Percentiles rank a stretch among this genome's conserved stretches.
These are phyloP conservation scores for Breviolum minutum DNA, from an alignment of 73 alveolate species.

Conservation along the genomic window DNA sequence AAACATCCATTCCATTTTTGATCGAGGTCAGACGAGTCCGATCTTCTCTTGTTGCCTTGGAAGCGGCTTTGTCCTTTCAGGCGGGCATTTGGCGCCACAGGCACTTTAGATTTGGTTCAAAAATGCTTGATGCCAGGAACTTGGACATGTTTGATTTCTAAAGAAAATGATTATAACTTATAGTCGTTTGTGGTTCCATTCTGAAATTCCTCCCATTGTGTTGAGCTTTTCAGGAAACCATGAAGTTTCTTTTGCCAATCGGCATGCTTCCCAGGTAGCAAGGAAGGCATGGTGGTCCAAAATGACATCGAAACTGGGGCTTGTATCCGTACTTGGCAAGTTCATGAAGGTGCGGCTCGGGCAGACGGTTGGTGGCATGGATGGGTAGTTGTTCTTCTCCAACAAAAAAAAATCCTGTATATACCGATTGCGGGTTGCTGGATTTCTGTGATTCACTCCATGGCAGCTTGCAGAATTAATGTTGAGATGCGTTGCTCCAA, in stretches of 20 bases:
- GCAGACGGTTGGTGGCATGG: not conserved
- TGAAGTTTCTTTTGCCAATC: not conserved
- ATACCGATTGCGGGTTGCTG: no score
- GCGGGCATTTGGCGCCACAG: not conserved
- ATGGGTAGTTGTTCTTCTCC: not conserved
- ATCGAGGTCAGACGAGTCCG: slow-evolving; percentile 54
- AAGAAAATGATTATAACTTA: no score
- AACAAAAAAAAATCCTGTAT: not conserved
- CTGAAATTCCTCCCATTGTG: no score
- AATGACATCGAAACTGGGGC: slow-evolving; percentile 72
- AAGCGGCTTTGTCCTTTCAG: slow-evolving; percentile 17
- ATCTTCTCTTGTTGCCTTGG: slow-evolving; percentile 74
- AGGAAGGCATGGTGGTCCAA: slow-evolving; percentile 65
- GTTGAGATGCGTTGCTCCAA: no score
- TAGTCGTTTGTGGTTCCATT: no score
- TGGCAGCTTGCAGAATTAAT: not conserved
- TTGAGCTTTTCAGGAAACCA: not conserved
- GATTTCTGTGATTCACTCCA: no score
- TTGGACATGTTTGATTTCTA: not conserved
- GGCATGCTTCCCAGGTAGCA: not conserved
- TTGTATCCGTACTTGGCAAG: slow-evolving; percentile 51
- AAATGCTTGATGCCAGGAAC: not conserved
- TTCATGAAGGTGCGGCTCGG: slow-evolving; percentile 36
- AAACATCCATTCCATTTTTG: not conserved
- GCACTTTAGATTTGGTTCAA: no score